Base-by-base conservation (phyloP, 768 basidiomycete genomes). In the Trametes maxima region DNA sequence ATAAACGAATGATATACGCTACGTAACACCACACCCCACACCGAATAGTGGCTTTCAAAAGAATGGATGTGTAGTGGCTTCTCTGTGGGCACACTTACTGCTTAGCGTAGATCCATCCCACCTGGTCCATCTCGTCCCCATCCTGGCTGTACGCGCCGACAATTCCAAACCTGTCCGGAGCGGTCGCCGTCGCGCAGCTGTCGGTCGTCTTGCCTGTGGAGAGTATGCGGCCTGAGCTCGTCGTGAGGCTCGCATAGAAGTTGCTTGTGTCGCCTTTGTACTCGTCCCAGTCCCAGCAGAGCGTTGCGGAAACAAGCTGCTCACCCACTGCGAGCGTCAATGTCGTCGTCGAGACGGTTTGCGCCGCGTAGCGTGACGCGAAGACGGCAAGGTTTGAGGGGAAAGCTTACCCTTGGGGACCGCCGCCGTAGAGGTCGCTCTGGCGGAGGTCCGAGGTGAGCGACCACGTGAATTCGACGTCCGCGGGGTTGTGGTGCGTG, bases 341-440 rank as follows among this genome's bases (percentile, higher is more conserved):
- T 14, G 45, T 47, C 54, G 45, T 8, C 47, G 56, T 57, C 56
- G 36, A 57, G 56, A 14, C 56, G 45, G 46, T 17, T 40, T 12
- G 36, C 56, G 36, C 56, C 56, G 35, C 56, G 56, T 36, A 57
- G 44, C 2, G 56, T 48, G 6, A 57, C 25, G 17, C 3, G 24
- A 4, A 10, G 22, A 3, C 4, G 24, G n/a, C n/a, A 2, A 37
- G 7, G 49, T n/a, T 12, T 12, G 13, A n/a, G 14, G n/a, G n/a
- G 16, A n/a, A 5, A 14, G 21, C 50, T 39, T 0, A 42, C 39
- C 55, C 56, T 36, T 57, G 56, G 22, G 56, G 56, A 16, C n/a
- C n/a, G n/a, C 56, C 56, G 46, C 56, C 56, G 43, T n/a, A 57
- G 21, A 57, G 22, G 47, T 40, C 56, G 56, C 43, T 46, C 56